Base-by-base conservation (phyloP, 805 yeast genomes). In the Candida sithepensis region DNA sequence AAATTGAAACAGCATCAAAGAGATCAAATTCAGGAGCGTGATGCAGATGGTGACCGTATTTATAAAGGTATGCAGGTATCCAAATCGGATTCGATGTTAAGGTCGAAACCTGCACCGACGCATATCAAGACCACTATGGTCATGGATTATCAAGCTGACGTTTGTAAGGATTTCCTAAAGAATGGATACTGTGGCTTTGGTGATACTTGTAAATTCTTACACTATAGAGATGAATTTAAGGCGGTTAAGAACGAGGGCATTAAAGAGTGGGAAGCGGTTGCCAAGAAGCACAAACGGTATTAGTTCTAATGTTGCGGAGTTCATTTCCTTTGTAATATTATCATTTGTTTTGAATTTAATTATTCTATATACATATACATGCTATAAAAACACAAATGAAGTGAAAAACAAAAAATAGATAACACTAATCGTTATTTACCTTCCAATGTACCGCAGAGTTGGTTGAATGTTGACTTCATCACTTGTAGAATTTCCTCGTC, bases 171-270 rank as follows among this genome's bases (percentile, higher is more conserved):
- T 65, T 94, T 78, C 65, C 77, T 81, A 49, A 86, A 85, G 55
- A 91, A 95, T 0, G 99, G 99, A 0, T 91, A 82, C 61, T 94
- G 99, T 73, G 97, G 97, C 5, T 94, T 85, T 63, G 99, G 99
- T 8, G 99, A 94, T 58, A 85, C 94, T 32, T 94, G 99, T 70
- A 94, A 94, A 68, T 94, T 94, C 64, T 64, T 92, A 32, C 99
- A 94, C 63, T 79, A 88, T 14, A 70, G 99, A 65, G 97, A 88
- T 56, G 96, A 88, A 59, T 85, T 83, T 67, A 81, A 84, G 49
- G 63, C 84, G 6, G 77, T 48, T 6, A 58, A 56, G 42, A 63
- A 75, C 23, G 73, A 73, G 49, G 50, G 52, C 22, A 41, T 26
- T 7, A 49, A 49, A 21, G 95, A 88, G 40, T 88, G 96, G 96